Percentiles rank a stretch among this genome's conserved stretches.
These are phyloP conservation scores for Aspergillus diversus DNA, from an alignment of 495 filamentous ascomycete genomes.

Conservation along the genomic window DNA sequence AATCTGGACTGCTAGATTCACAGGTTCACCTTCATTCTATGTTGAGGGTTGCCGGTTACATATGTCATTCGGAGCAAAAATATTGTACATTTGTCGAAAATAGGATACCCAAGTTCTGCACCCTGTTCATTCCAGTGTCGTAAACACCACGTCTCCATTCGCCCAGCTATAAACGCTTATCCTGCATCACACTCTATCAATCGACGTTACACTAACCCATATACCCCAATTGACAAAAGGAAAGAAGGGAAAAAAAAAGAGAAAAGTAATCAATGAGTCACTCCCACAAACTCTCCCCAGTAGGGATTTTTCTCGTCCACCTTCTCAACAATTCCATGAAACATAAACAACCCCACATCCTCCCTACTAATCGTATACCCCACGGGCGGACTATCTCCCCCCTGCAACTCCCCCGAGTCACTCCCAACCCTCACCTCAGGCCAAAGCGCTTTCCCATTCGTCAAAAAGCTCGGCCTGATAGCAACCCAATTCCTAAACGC, in stretches of 20 bases:
- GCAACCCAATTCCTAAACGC: constrained; percentile 47
- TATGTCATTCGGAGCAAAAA: too few relatives aligned
- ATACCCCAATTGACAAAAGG: not conserved
- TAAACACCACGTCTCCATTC: too few relatives aligned
- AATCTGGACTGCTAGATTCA: too few relatives aligned
- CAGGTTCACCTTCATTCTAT: too few relatives aligned
- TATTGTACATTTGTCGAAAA: too few relatives aligned
- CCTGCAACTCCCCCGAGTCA: constrained; percentile 13
- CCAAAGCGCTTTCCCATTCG: constrained; percentile 29
- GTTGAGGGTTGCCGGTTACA: too few relatives aligned
- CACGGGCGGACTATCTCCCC: constrained; percentile 38
- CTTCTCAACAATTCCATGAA: constrained; percentile 22
- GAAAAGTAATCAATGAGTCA: not conserved
- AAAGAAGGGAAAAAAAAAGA: not conserved
- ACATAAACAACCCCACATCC: constrained; percentile 46
- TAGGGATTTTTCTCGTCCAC: not conserved
- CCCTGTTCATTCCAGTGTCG: too few relatives aligned
- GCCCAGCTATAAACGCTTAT: not conserved
- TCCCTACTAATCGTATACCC: constrained; percentile 49
- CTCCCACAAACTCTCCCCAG: constrained; percentile 3
- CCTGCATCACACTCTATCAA: not conserved
- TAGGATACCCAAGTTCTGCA: too few relatives aligned
- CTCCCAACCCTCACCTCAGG: constrained; percentile 40
- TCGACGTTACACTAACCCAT: not conserved
- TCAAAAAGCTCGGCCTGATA: constrained; percentile 49